Evolutionary conservation across 2,329 filamentous ascomycete genomes (phyloP), one percentile per base, ranked within the genome.

Genomic region (Lasiodiplodia hormozganensis): DNA sequence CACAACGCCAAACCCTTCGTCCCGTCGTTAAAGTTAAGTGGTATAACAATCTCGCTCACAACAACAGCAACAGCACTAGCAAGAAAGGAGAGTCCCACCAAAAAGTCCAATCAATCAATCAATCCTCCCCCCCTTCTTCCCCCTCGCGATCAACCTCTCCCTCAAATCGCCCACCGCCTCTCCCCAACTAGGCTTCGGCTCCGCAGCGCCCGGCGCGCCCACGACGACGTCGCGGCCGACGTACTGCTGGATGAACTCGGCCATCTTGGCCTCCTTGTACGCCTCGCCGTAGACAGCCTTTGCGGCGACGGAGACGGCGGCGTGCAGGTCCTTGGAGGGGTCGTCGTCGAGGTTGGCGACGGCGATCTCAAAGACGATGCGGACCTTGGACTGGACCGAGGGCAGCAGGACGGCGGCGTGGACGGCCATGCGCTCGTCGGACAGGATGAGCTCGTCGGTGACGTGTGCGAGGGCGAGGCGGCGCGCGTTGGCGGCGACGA

Each of bases 211-310:
- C 3, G 28, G 28, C 1, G 28, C 28, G 28, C 28, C 28, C 28
- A 79, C 76, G 18, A 74, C 73, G 71, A 80, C 77, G 16, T 75
- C 76, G 0, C 70, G 56, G 0, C 77, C 79, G 23, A 90, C 81
- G 76, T 85, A 84, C 43, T 85, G 85, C 14, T 82, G 78, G 70
- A 96, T 75, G 72, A 92, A 94, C 67, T 93, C 90, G n/a, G 82
- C 83, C 83, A 96, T 90, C 79, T 92, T 94, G 62, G 84, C 86
- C 71, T 89, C 88, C 71, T 93, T 92, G 77, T 94, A 94, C 69
- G 87, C 85, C 79, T 95, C 92, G 0, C 92, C 92, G 76, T 96
- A 96, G 2, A 93, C 82, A 1, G 94, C 88, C 65, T 83, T 84
- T 0, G 89, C 91, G 21, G 1, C 40, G 10, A 52, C 52, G 25